Conservation (phyloP, 2,329 filamentous ascomycete genomes). For the Penicillium sp. region DNA sequence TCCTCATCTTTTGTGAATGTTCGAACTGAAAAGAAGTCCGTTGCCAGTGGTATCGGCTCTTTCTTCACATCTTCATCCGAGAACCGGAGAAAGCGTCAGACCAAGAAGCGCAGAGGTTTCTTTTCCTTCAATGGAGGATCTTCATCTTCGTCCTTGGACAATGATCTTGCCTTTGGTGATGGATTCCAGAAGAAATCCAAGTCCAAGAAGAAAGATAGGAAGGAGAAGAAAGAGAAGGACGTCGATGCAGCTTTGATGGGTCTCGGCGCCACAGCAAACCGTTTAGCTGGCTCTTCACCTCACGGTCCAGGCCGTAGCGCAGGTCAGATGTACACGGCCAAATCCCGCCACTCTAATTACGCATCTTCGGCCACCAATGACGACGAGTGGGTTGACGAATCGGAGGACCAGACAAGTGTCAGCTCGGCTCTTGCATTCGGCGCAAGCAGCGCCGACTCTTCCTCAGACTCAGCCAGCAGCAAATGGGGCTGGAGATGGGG, state of each 20-base stretch:
- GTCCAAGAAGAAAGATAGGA: conserved; percentile 33
- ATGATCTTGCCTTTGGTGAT: conserved; percentile 68
- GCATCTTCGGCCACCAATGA: conserved; percentile 39
- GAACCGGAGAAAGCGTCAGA: conserved; percentile 52
- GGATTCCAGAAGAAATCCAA: conserved; percentile 52
- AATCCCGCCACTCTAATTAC: conserved; percentile 30
- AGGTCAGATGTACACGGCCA: conserved; percentile 36
- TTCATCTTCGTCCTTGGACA: conserved; percentile 68
- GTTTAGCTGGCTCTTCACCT: conserved; percentile 44
- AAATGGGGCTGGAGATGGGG: conserved; percentile 66
- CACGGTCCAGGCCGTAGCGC: conserved; percentile 37
- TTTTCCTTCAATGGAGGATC: conserved; percentile 61
- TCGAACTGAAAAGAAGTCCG: conserved; percentile 51
- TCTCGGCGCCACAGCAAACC: conserved; percentile 50
- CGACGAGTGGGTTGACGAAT: conserved; percentile 62
- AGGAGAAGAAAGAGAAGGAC: conserved; percentile 31
- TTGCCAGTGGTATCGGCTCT: conserved; percentile 58
- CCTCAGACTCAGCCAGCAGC: conserved; percentile 58
- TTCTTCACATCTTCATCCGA: conserved; percentile 67
- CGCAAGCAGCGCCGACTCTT: conserved; percentile 55
- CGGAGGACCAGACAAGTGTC: conserved; percentile 57
- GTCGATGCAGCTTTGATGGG: conserved; percentile 52
- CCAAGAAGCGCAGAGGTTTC: conserved; percentile 52
- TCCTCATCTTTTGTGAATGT: conserved; percentile 68
- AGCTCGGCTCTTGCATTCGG: conserved; percentile 66